phyloP scores from a whole-genome alignment of 805 yeast species.

The Yamadazyma scolyti region DNA sequence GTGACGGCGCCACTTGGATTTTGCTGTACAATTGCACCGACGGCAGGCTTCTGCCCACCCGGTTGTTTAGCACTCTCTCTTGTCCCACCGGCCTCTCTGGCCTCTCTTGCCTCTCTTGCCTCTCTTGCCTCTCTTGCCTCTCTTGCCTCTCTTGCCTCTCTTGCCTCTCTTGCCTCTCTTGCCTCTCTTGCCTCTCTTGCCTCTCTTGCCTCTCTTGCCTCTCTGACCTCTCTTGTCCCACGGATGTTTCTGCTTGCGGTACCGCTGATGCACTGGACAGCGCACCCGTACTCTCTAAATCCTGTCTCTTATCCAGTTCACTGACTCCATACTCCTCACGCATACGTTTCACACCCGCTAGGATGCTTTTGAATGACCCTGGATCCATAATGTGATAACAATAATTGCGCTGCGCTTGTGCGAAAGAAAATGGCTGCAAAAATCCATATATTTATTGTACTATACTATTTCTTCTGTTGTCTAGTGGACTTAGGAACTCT shows the following conservation, averaged over 20 bases:
- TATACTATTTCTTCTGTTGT: slow-evolving; percentile 35
- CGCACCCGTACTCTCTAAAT: too few relatives aligned
- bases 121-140: neutral
- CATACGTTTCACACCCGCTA: slow-evolving; percentile 65
- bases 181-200: neutral
- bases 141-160: neutral
- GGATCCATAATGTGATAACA: slow-evolving; percentile 44
- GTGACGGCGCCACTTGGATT: slow-evolving; percentile 59
- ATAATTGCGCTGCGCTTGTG: neutral
- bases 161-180: neutral
- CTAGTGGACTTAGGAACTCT: slow-evolving; percentile 69
- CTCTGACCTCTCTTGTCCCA: slow-evolving; percentile 1
- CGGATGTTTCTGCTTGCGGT: too few relatives aligned
- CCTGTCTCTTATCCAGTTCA: too few relatives aligned
- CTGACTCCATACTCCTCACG: slow-evolving; percentile 39
- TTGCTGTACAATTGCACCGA: slow-evolving; percentile 13
- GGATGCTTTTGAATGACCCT: slow-evolving; percentile 65
- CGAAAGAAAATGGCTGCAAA: too few relatives aligned
- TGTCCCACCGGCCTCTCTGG: neutral
- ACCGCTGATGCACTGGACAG: too few relatives aligned
- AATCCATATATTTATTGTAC: too few relatives aligned
- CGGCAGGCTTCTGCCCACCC: neutral
- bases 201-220: neutral
- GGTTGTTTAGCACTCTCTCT: neutral
- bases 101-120: neutral